Evolutionary conservation across 1,284 basidiomycete genomes (phyloP).

Genomic region (Pseudomicrostroma phylloplanum): DNA sequence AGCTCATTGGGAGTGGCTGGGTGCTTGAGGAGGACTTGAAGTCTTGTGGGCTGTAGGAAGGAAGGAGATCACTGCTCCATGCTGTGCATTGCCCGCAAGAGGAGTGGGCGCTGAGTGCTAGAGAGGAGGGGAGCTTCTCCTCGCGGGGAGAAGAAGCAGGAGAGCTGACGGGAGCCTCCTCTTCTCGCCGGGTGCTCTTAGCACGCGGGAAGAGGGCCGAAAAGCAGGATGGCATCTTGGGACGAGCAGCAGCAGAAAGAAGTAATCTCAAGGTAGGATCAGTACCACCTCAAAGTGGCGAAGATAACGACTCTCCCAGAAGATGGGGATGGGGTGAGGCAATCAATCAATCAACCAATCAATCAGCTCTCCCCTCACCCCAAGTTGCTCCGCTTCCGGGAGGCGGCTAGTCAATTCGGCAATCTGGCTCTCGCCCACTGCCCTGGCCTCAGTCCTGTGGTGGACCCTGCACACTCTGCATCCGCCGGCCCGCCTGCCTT

Average conservation of each 20-base stretch:
- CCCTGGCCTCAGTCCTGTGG: too few species aligned
- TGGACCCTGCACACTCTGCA: too few species aligned
- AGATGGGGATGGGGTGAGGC: background rate
- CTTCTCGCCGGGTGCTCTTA: background rate
- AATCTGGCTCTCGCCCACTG: too few species aligned
- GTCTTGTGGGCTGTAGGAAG: background rate
- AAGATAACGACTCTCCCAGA: background rate
- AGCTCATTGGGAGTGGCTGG: background rate
- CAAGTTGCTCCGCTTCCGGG: too few species aligned
- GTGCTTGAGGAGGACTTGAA: background rate
- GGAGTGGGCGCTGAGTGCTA: background rate
- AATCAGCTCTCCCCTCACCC: too few species aligned
- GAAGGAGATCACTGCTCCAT: background rate
- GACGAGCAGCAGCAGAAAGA: background rate
- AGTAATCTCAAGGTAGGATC: background rate
- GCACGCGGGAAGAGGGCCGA: background rate
- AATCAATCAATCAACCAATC: background rate
- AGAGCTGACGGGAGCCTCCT: background rate
- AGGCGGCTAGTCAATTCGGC: too few species aligned
- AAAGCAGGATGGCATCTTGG: constrained; percentile 7
- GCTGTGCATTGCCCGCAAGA: background rate
- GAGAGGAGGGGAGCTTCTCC: background rate
- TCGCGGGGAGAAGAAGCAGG: background rate
- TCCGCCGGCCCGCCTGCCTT: too few species aligned
- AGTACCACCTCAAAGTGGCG: background rate